Percentiles rank a stretch among this genome's conserved stretches.
phyloP scores from a whole-genome alignment of 345 rosid species.

The Eucalyptus microcorys region DNA sequence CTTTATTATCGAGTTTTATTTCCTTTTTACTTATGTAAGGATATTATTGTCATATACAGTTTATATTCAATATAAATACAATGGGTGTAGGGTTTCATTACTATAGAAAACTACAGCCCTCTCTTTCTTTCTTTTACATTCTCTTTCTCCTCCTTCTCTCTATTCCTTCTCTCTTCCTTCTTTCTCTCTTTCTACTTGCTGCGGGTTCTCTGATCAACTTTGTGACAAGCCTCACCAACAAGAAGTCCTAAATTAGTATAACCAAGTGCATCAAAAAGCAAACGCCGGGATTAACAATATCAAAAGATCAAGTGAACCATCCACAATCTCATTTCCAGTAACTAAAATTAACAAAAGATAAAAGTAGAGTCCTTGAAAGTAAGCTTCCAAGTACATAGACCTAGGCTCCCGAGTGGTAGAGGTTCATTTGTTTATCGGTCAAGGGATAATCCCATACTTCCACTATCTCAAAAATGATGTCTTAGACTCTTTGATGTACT shows the following conservation, averaged over 20 bases:
- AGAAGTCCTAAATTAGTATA: constrained; percentile 49
- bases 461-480: not conserved
- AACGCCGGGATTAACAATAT: not conserved
- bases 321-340: not conserved
- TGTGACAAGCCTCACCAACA: constrained; percentile 30
- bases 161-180: no score
- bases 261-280: not conserved
- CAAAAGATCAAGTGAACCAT: not conserved
- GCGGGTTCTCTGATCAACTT: no score
- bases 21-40: no score
- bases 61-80: no score
- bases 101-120: no score
- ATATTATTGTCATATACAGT: no score
- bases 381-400: not conserved
- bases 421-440: not conserved
- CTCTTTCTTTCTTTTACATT: no score
- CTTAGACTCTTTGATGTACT: not conserved
- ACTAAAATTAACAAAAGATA: not conserved
- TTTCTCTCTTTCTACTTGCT: no score
- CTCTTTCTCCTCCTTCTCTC: no score
- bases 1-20: no score
- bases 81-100: no score
- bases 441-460: not conserved
- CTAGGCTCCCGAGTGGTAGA: not conserved
- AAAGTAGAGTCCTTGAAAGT: not conserved